Evolutionary conservation across 2,329 filamentous ascomycete genomes (phyloP).

Genomic region (Epichloe uncinata): DNA sequence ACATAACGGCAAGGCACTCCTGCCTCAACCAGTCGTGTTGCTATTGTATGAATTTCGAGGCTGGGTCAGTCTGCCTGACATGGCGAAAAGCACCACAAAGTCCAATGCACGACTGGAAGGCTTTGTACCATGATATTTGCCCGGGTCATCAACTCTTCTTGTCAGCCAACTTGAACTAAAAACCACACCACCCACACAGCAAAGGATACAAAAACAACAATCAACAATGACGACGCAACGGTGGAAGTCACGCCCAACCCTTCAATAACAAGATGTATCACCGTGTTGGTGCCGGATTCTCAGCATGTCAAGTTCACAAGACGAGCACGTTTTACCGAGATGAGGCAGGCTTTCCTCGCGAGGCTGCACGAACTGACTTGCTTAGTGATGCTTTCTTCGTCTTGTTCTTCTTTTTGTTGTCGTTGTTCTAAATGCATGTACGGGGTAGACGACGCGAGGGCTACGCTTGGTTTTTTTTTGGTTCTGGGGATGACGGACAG

Average conservation of each 20-base stretch:
- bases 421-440: constrained; percentile 8
- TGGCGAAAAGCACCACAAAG: not conserved
- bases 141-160: not conserved
- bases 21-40: not conserved
- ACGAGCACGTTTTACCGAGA: not conserved
- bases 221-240: not conserved
- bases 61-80: not conserved
- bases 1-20: not conserved
- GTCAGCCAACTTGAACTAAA: not conserved
- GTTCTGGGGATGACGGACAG: constrained; percentile 2
- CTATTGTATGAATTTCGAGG: not conserved
- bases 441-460: constrained; percentile 8
- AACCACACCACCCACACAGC: not conserved
- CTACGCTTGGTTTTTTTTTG: not conserved
- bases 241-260: not conserved
- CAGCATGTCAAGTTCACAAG: not conserved
- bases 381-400: not conserved
- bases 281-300: not conserved
- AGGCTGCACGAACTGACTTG: not conserved
- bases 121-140: not conserved
- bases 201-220: not conserved
- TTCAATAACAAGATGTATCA: not conserved
- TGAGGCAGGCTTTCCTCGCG: constrained; percentile 3
- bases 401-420: not conserved
- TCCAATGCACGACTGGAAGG: not conserved